Base-by-base conservation (phyloP, 345 rosid genomes). In the Euphorbia tirucalli region DNA sequence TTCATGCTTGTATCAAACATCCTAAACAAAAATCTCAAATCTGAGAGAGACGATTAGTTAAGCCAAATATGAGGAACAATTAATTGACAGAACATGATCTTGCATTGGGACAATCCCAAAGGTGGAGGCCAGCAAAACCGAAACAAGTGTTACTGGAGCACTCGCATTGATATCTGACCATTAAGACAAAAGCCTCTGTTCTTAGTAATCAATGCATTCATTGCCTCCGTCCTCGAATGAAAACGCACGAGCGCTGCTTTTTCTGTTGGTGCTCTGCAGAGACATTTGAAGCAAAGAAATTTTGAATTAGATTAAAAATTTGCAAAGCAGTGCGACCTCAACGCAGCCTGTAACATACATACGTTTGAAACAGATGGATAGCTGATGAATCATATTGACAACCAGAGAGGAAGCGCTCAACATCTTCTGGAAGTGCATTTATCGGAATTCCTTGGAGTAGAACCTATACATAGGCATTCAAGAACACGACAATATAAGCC, bases 401-500 rank as follows among this genome's bases (percentile, higher is more conserved):
- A 41, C 93, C 92, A 22, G 87, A 81, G 56, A 93, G 79, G 78
- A 91, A 87, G 80, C 91, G 87, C 35, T 91, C 97, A 18, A 89
- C 54, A 69, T 93, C 97, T 27, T 91, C 96, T 4, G 35, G 5
- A 13, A 16, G 0, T 41, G 87, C 91, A 80, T 65, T 78, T 68
- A 13, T 66, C 18, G 96, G 92, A 55, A 93, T 25, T 57, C 92
- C 93, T 77, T 84, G 85, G 77, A 91, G 72, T 41, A 86, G 75
- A 72, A 84, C 80, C 98, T 93, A 41, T 77, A 71, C 66, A 73
- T 77, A 31, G 25, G 49, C 57, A 63, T 54, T 28, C 8, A 41
- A 41, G 11, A 30, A 6, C 22, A 64, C 27, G 16, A 4, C 0
- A 41, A 39, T 4, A 74, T 66, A 41, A 66, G 31, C 59, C 28